Evolutionary conservation across 2,329 filamentous ascomycete species (phyloP), one percentile per base, ranked within the genome.

Genomic region (Fusarium secorum): DNA sequence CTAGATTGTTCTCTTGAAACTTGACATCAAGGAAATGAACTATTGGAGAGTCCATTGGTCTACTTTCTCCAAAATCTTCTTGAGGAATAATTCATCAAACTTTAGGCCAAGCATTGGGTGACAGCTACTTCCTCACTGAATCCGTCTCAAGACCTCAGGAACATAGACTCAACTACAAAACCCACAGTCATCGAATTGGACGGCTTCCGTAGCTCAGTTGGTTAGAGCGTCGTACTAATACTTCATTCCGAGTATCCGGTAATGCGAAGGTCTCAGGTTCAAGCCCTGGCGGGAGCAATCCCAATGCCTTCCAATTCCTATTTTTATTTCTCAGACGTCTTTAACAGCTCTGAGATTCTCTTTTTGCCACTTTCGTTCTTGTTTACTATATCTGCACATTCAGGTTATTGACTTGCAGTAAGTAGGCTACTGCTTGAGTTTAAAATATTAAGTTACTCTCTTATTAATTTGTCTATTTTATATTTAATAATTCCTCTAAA

Each of bases 171-270:
- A 10, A 2, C 4, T 22, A 36, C 14, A 5, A 3, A 17, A 1
- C 1, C 1, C 3, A 7, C 1, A 28, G 18, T 8, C 18, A 59
- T 30, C 60, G 51, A 59, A 65, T 58, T 58, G 36, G 51, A 65
- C 38, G 62, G 52, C 62, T 65, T 65, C 60, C 60, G 60, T 63
- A 63, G 60, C 60, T 63, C 60, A 63, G 60, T 63, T 63, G 60
- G 60, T 63, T 63, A 63, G 60, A 63, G 60, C 60, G 60, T 63
- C 60, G 60, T 63, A 63, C 60, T 63, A 63, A 63, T 63, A 63
- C 60, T 61, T 61, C 56, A 63, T 28, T 61, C 60, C 20, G 60
- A 63, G 32, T 63, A 63, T 63, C 15, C 56, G 32, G 60, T 63
- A 22, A 63, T 63, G 60, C 60, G 60, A 63, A 63, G 60, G 60